Evolutionary conservation across 805 yeast genomes (phyloP).

Genomic region (Metschnikowia orientalis): DNA sequence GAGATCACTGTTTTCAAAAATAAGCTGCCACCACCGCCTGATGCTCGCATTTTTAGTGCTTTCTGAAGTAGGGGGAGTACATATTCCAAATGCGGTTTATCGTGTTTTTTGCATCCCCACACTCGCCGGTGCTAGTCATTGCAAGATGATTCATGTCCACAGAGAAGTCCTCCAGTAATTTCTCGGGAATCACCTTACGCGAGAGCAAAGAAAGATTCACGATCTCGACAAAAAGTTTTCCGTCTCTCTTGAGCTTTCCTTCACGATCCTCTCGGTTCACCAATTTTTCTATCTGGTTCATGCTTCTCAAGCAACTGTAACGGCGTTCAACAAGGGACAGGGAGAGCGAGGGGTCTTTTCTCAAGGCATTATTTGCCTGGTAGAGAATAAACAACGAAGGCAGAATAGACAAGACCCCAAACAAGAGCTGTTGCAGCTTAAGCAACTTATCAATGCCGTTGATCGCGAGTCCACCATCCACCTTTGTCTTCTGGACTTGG

Average conservation of each 20-base stretch:
- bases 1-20: no score
- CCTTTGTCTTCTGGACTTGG: constrained; percentile 94
- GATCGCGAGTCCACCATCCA: constrained; percentile 87
- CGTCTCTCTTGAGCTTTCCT: constrained; percentile 27
- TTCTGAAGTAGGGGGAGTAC: constrained; percentile 41
- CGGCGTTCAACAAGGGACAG: constrained; percentile 28
- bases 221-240: constrained; percentile 63
- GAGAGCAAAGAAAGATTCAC: constrained; percentile 53
- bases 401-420: constrained; percentile 84
- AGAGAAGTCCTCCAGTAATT: constrained; percentile 50
- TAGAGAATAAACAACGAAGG: constrained; percentile 66
- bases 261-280: constrained; percentile 22
- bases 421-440: constrained; percentile 89
- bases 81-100: constrained; percentile 59
- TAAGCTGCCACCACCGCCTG: no score
- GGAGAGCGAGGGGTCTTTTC: constrained; percentile 28
- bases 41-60: no score
- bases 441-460: constrained; percentile 86
- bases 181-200: constrained; percentile 45
- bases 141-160: constrained; percentile 58
- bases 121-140: constrained; percentile 29
- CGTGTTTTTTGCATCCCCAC: constrained; percentile 38
- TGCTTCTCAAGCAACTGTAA: constrained; percentile 35
- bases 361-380: constrained; percentile 32
- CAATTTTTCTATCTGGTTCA: constrained; percentile 59